A percentile compares a stretch with the other conserved stretches of the same genome.
Conservation (phyloP, 805 yeast genomes). For the Wickerhamomyces kurtzmanii region DNA sequence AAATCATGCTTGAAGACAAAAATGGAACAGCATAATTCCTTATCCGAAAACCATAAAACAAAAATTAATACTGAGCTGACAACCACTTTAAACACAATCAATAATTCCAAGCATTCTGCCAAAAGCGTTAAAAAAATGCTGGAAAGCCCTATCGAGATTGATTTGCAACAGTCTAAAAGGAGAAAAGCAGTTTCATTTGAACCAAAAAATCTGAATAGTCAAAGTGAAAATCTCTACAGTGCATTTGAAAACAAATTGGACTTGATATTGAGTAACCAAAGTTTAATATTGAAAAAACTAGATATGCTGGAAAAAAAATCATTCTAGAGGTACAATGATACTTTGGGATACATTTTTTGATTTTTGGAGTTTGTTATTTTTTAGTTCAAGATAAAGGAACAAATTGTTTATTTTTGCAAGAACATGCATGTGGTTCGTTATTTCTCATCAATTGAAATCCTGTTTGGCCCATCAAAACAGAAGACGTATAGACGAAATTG, state of each 20-base stretch:
- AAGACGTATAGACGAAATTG: neutral
- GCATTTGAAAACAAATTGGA: constrained; percentile 5
- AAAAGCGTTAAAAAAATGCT: constrained; percentile 9
- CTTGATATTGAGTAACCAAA: constrained; percentile 9
- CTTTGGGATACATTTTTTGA: neutral
- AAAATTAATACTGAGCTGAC: constrained; percentile 9
- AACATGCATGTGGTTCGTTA: neutral
- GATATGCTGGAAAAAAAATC: constrained; percentile 4
- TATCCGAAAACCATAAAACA: neutral
- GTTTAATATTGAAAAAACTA: constrained; percentile 8
- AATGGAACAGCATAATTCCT: constrained; percentile 5
- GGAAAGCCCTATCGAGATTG: constrained; percentile 4
- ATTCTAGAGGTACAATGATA: neutral
- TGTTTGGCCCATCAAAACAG: neutral
- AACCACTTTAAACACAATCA: constrained; percentile 14
- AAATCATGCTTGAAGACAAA: constrained; percentile 3
- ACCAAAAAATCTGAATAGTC: constrained; percentile 4
- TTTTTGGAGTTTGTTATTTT: constrained; percentile 1
- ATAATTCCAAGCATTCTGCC: constrained; percentile 12
- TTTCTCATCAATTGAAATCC: neutral
- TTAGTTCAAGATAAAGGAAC: neutral
- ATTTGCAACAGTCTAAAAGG: constrained; percentile 10
- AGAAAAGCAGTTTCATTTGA: constrained; percentile 21
- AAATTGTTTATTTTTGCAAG: neutral
- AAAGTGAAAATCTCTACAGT: constrained; percentile 1